phyloP scores from a whole-genome alignment of 306 rosid genomes.

The Citrullus amarus region DNA sequence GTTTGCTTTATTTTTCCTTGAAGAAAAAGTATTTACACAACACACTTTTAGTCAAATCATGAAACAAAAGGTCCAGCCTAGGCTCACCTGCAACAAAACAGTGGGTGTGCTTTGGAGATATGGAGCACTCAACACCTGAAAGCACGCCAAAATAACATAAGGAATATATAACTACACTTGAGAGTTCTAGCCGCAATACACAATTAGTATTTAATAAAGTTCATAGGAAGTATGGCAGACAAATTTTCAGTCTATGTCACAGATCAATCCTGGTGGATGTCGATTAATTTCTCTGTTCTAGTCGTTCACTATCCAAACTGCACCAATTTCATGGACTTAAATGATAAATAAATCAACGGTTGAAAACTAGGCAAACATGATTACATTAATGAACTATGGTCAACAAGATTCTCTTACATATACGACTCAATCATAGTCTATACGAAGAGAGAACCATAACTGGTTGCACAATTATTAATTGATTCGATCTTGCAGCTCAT shows the following conservation, averaged over 20 bases:
- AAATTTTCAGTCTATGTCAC: neutral
- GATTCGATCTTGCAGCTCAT: neutral
- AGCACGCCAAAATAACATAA: neutral
- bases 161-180: neutral
- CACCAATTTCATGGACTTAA: neutral
- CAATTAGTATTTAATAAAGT: neutral
- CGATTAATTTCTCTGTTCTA: neutral
- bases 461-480: neutral
- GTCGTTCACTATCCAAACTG: neutral
- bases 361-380: neutral
- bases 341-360: neutral
- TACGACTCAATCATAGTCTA: neutral
- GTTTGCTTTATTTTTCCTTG: neutral
- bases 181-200: neutral
- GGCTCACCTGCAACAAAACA: conserved; percentile 48
- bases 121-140: conserved; percentile 91
- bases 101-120: conserved; percentile 54
- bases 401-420: neutral
- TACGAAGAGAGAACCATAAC: neutral
- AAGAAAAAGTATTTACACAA: neutral
- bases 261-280: neutral
- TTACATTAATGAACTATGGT: neutral
- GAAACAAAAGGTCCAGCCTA: neutral
- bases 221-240: neutral
- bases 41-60: neutral